A percentile compares a stretch with the other conserved stretches of the same genome.
phyloP scores from a whole-genome alignment of 768 basidiomycete genomes.

The Rhodotorula sphaerocarpa region DNA sequence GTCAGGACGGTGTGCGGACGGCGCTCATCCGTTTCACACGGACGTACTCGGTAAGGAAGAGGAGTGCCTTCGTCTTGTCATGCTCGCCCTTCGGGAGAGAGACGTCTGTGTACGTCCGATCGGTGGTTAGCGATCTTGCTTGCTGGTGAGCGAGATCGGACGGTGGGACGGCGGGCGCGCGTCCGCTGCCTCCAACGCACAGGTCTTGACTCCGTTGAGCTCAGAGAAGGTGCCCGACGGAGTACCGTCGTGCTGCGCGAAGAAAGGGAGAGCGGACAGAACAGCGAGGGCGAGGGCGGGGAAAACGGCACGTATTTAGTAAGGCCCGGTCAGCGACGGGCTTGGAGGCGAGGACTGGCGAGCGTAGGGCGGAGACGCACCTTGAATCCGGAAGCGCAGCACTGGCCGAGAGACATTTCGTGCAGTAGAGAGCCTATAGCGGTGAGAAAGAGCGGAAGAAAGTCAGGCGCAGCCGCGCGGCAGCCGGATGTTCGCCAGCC shows the following conservation, averaged over 20 bases:
- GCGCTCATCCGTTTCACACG: not conserved
- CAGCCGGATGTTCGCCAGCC: no score
- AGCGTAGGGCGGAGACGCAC: not conserved
- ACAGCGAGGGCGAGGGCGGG: not conserved
- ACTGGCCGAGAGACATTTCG: constrained; percentile 28
- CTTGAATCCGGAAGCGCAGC: constrained; percentile 25
- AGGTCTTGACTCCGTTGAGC: constrained; percentile 51
- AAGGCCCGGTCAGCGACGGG: no score
- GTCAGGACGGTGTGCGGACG: no score
- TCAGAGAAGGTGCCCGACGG: constrained; percentile 47
- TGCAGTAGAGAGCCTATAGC: no score
- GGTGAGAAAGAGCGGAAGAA: no score
- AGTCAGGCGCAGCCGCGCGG: no score
- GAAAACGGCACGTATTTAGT: not conserved
- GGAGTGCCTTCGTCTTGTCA: constrained; percentile 53
- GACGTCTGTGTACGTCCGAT: constrained; percentile 42
- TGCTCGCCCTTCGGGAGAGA: constrained; percentile 49
- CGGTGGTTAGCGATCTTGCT: no score
- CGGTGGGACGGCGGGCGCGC: no score
- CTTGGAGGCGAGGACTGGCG: not conserved
- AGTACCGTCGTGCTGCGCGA: constrained; percentile 28
- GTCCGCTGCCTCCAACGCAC: constrained; percentile 4
- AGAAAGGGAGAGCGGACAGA: not conserved
- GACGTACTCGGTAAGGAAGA: constrained; percentile 49
- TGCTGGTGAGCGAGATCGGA: no score